phyloP scores from a whole-genome alignment of 164 flowering plant genomes.

The Vitis cinerea region DNA sequence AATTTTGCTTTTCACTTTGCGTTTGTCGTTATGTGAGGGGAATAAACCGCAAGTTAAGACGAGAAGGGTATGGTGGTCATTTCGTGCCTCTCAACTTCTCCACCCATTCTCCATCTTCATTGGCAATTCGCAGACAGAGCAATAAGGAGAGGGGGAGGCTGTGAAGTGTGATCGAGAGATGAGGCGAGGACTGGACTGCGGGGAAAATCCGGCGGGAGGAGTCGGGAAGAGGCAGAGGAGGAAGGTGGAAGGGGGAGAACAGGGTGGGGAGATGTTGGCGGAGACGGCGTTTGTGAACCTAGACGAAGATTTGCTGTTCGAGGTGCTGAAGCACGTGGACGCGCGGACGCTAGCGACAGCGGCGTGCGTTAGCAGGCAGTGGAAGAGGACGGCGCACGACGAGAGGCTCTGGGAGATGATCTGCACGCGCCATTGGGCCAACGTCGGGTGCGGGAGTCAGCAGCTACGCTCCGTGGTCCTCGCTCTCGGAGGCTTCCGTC shows the following conservation, averaged over 20 bases:
- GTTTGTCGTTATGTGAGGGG: no score
- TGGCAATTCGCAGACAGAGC: no score
- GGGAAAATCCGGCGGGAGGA: conserved; percentile 3
- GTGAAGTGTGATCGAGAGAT: conserved; percentile 11
- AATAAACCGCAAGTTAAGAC: no score
- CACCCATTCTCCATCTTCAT: no score
- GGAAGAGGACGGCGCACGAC: conserved; percentile 76
- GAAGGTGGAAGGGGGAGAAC: conserved; percentile 14
- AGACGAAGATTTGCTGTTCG: conserved; percentile 75
- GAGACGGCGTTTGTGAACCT: conserved; percentile 28
- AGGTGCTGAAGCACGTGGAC: conserved; percentile 86
- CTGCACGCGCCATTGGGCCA: conserved; percentile 74
- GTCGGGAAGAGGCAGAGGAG: conserved; percentile 36
- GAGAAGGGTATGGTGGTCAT: no score
- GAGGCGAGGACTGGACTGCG: conserved; percentile 34
- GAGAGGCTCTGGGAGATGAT: conserved; percentile 98
- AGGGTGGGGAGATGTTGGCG: not conserved
- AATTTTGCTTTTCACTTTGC: no score
- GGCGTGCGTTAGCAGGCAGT: conserved; percentile 77
- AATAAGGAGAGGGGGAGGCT: no score
- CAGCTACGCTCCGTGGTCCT: conserved; percentile 87
- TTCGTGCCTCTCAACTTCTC: no score
- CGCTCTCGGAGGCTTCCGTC: conserved; percentile 89
- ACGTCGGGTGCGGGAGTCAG: conserved; percentile 47
- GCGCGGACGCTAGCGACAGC: conserved; percentile 67